These are phyloP conservation scores for Chenopodium quinoa DNA, from an alignment of 148 eudicot genomes.

Conservation along the genomic window DNA sequence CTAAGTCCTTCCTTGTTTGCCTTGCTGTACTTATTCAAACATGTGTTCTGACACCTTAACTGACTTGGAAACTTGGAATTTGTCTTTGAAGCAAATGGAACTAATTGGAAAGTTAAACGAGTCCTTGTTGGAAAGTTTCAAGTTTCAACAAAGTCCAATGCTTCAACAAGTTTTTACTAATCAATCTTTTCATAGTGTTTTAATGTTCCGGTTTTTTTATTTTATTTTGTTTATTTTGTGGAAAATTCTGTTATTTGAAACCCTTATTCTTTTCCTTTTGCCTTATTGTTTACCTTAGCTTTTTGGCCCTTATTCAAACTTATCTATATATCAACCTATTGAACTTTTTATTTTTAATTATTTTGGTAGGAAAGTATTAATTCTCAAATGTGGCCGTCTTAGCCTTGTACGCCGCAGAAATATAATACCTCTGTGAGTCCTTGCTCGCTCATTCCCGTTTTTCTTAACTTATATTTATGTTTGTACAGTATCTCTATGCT, in stretches of 20 bases:
- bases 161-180: neutral
- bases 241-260: too few relatives aligned
- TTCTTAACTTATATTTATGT: neutral
- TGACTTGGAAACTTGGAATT: slow-evolving; percentile 9
- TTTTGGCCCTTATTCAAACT: neutral
- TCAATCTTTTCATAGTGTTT: neutral
- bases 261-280: neutral
- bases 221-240: neutral
- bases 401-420: too few relatives aligned
- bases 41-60: slow-evolving; percentile 6
- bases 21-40: slow-evolving; percentile 10
- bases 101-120: neutral
- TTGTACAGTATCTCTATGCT: neutral
- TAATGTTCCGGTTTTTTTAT: neutral
- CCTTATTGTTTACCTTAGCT: neutral
- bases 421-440: neutral
- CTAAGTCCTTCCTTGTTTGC: neutral
- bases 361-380: neutral
- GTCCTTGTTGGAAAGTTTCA: neutral
- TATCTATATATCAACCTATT: neutral
- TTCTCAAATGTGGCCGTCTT: neutral
- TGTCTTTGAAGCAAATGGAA: neutral
- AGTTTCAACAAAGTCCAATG: neutral
- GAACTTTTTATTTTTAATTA: neutral
- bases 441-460: neutral